Base-by-base conservation (phyloP, 495 filamentous ascomycete species). In the Aspergillus nanangensis region DNA sequence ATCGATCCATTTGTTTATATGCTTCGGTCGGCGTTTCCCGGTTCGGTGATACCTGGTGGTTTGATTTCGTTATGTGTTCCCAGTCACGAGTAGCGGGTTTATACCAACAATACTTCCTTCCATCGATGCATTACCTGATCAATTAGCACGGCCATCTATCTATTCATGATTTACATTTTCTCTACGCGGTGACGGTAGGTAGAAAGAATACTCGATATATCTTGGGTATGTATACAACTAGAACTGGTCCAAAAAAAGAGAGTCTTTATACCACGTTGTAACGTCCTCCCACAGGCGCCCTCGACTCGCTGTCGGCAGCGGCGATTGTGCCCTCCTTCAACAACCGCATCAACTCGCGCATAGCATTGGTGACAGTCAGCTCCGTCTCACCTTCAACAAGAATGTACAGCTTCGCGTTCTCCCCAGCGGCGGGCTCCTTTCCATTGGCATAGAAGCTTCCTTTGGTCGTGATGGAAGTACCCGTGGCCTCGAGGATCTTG, bases 331-430 rank as follows among this genome's bases (percentile, higher is more conserved):
- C 93, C 66, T 97, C 93, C 65, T 84, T 88, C 38, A 97, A 70
- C 49, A 96, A 64, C 22, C 90, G 78, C 65, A 88, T 90, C 35
- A 97, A 75, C 64, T 97, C 92, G 46, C 82, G 77, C 83, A 97
- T 93, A 13, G 93, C 94, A 64, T 87, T 87, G 37, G 84, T 85
- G 3, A 98, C 93, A 40, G 90, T 84, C 38, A 94, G 68, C 63
- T 98, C 93, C 0, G 94, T 97, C 62, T 98, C 93, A 17, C 93
- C 93, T 58, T 98, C 93, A 25, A 98, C 94, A 27, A 98, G 75
- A 56, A 98, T 96, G 59, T 98, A 98, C 47, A 97, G 72, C 70
- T 97, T 97, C 8, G 93, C 86, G 38, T 86, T 82, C 33, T 82
- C 84, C 18, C 80, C 82, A 2, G 84, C 64, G 29, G 76, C 79